phyloP scores from a whole-genome alignment of 2,329 filamentous ascomycete species.

The Cylindrodendrum hubeiense region DNA sequence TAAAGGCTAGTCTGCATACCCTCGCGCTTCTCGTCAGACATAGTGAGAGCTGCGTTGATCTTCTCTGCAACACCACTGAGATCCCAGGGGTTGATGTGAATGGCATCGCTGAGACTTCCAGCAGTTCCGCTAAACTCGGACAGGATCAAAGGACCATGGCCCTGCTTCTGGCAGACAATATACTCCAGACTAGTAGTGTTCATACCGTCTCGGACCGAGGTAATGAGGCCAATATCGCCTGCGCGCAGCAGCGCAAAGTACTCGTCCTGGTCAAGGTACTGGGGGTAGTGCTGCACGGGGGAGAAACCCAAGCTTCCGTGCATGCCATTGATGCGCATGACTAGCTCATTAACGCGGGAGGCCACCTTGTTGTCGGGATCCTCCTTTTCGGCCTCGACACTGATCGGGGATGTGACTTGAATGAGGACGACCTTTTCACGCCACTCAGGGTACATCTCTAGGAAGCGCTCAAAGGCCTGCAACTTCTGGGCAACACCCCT shows the following conservation, averaged over 20 bases:
- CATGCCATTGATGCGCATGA: constrained; percentile 90
- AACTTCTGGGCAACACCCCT: constrained; percentile 96
- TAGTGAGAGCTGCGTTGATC: constrained; percentile 84
- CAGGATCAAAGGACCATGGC: constrained; percentile 88
- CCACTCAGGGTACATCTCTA: constrained; percentile 93
- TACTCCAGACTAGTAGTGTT: constrained; percentile 98
- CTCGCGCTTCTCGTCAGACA: constrained; percentile 75
- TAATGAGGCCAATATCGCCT: constrained; percentile 93
- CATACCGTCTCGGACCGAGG: constrained; percentile 96
- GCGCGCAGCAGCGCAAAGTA: constrained; percentile 94
- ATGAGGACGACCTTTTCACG: constrained; percentile 92
- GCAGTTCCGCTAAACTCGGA: constrained; percentile 98
- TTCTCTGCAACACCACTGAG: constrained; percentile 84
- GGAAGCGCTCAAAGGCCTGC: constrained; percentile 92
- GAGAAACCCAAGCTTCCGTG: constrained; percentile 91
- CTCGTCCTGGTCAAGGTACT: constrained; percentile 89
- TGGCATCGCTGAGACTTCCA: constrained; percentile 84
- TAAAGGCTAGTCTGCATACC: constrained; percentile 82
- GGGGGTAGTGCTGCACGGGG: constrained; percentile 93
- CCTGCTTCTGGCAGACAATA: constrained; percentile 89
- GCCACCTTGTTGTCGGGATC: constrained; percentile 84
- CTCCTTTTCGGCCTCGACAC: constrained; percentile 82
- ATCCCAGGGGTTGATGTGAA: constrained; percentile 98
- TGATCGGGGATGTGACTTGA: constrained; percentile 92
- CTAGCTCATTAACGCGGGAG: constrained; percentile 89